These are phyloP conservation scores for Phytophthora idaei DNA, from an alignment of 352 stramenopile genomes.

Conservation along the genomic window DNA sequence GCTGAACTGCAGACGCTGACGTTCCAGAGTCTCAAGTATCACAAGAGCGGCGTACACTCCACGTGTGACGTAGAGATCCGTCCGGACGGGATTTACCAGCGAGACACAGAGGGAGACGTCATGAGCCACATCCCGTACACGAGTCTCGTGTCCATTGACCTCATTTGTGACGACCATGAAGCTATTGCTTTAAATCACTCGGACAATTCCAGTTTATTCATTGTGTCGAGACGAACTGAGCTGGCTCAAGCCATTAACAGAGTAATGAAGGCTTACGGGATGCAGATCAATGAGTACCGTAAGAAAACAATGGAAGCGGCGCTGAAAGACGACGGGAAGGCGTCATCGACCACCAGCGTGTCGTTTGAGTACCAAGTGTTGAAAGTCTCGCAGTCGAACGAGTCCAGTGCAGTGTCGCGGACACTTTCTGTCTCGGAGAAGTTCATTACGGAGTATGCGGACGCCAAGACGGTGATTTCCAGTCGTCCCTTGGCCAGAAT, in stretches of 20 bases:
- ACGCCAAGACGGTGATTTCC: conserved; percentile 58
- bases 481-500: conserved; percentile 75
- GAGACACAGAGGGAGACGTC: conserved; percentile 72
- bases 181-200: conserved; percentile 79
- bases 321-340: conserved; percentile 49
- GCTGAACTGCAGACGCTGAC: conserved; percentile 57
- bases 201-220: conserved; percentile 84
- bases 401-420: conserved; percentile 37
- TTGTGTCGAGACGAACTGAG: conserved; percentile 68
- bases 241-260: conserved; percentile 71
- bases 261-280: conserved; percentile 79
- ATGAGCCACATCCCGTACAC: conserved; percentile 86
- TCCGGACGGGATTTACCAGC: conserved; percentile 78
- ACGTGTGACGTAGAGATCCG: conserved; percentile 71
- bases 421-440: conserved; percentile 73
- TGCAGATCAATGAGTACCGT: conserved; percentile 84
- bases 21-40: conserved; percentile 70
- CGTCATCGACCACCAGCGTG: conserved; percentile 36
- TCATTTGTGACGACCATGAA: conserved; percentile 79
- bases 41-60: conserved; percentile 63
- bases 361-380: conserved; percentile 78
- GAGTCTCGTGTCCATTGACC: conserved; percentile 81
- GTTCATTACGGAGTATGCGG: conserved; percentile 69
- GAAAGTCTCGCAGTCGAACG: conserved; percentile 57
- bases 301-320: conserved; percentile 80